Percentiles rank a stretch among this genome's conserved stretches.
Conservation (phyloP, 2,329 filamentous ascomycete species). For the Aspergillus sp. region DNA sequence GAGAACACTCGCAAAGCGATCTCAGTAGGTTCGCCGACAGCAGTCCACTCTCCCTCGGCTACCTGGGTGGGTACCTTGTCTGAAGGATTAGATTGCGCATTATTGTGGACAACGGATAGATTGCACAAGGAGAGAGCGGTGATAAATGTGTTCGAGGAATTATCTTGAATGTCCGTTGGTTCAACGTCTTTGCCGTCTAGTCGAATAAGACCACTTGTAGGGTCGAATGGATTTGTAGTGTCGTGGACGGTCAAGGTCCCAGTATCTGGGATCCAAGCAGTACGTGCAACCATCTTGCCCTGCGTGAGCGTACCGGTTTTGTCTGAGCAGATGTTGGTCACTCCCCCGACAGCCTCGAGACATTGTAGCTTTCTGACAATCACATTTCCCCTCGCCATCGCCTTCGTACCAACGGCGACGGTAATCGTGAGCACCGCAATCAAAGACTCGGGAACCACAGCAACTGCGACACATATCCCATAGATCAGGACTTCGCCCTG, state of each 20-base stretch:
- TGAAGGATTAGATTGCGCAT: slow-evolving; percentile 14
- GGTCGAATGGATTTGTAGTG: slow-evolving; percentile 56
- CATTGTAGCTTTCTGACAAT: slow-evolving; percentile 56
- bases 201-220: slow-evolving; percentile 51
- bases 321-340: slow-evolving; percentile 60
- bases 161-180: slow-evolving; percentile 25
- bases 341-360: slow-evolving; percentile 57
- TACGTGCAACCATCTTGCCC: slow-evolving; percentile 61
- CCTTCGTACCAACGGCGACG: slow-evolving; percentile 57
- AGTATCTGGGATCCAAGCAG: slow-evolving; percentile 56
- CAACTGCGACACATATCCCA: slow-evolving; percentile 57
- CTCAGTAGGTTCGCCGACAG: slow-evolving; percentile 65
- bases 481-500: slow-evolving; percentile 61
- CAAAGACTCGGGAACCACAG: slow-evolving; percentile 64
- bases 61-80: slow-evolving; percentile 5
- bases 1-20: slow-evolving; percentile 68
- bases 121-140: slow-evolving; percentile 58
- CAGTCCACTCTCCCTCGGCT: slow-evolving; percentile 50
- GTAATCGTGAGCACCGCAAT: slow-evolving; percentile 64
- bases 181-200: slow-evolving; percentile 35
- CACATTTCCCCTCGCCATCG: slow-evolving; percentile 54
- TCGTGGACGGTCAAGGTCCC: slow-evolving; percentile 55
- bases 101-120: slow-evolving; percentile 51
- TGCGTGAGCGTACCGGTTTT: slow-evolving; percentile 58
- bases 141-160: slow-evolving; percentile 52